Conservation (phyloP, 768 basidiomycete species). For the Hebeloma cylindrosporum region DNA sequence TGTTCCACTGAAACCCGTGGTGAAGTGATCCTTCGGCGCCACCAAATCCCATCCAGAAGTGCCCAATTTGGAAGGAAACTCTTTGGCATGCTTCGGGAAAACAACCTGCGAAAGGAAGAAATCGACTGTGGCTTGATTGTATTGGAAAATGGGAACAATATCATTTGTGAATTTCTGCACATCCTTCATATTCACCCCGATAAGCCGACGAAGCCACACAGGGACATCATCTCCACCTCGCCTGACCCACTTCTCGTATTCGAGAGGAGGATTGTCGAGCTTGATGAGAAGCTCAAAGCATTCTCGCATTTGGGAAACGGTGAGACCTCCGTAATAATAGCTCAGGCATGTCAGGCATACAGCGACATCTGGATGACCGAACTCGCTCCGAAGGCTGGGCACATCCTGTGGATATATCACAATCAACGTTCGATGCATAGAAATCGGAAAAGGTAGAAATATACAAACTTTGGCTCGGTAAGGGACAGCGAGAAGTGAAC, state of each 20-base stretch:
- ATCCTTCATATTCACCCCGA: conserved; percentile 43
- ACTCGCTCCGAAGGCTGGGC: conserved; percentile 46
- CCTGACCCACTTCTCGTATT: conserved; percentile 43
- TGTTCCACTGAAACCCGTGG: conserved; percentile 57
- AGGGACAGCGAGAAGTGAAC: conserved; percentile 51
- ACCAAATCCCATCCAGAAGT: conserved; percentile 57
- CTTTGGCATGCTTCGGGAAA: conserved; percentile 50
- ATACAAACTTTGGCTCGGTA: conserved; percentile 46
- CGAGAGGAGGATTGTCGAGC: conserved; percentile 38
- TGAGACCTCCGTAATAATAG: conserved; percentile 51
- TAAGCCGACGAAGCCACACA: conserved; percentile 26
- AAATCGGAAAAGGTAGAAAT: neutral
- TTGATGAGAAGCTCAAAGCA: conserved; percentile 40
- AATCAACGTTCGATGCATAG: no score
- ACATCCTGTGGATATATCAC: conserved; percentile 32
- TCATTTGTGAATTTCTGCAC: conserved; percentile 8
- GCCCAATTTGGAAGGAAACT: conserved; percentile 47
- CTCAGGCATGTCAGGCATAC: conserved; percentile 46
- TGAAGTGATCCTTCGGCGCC: conserved; percentile 31
- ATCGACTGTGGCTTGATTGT: conserved; percentile 42
- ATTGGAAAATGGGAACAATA: conserved; percentile 36
- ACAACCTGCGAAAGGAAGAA: conserved; percentile 49
- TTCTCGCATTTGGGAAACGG: conserved; percentile 33
- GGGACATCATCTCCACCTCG: conserved; percentile 28
- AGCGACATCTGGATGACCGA: conserved; percentile 52